Conservation (phyloP, 2,329 filamentous ascomycete species). For the Tympanopsis confertula region DNA sequence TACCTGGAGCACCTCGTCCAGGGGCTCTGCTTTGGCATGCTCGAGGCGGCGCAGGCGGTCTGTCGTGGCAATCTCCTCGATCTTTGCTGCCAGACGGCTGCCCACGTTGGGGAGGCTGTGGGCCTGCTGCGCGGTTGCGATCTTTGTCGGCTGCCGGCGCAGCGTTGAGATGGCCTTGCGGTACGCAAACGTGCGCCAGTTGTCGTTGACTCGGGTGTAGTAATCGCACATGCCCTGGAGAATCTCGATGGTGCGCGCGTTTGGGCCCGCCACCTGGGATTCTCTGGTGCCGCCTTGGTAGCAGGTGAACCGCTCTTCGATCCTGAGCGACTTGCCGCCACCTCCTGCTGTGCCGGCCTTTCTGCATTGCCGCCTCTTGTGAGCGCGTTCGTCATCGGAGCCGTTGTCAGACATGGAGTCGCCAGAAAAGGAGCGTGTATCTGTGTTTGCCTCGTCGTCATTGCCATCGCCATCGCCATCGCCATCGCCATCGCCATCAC, state of each 20-base stretch:
- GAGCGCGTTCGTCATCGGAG: conserved; percentile 14
- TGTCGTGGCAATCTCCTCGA: conserved; percentile 77
- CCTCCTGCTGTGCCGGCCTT: conserved; percentile 6
- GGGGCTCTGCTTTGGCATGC: conserved; percentile 53
- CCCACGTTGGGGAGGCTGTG: conserved; percentile 58
- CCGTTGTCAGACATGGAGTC: conserved; percentile 3
- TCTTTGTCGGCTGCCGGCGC: conserved; percentile 48
- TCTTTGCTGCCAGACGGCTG: conserved; percentile 64
- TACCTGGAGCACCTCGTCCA: conserved; percentile 49
- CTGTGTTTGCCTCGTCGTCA: conserved; percentile 1
- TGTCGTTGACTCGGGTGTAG: conserved; percentile 64
- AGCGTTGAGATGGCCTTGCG: conserved; percentile 65
- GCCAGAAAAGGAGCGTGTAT: conserved; percentile 1
- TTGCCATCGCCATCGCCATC: conserved; percentile 5
- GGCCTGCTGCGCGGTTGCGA: conserved; percentile 62
- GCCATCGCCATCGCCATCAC: conserved; percentile 6
- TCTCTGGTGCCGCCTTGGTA: conserved; percentile 36
- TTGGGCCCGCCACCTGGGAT: conserved; percentile 47
- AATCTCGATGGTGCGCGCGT: conserved; percentile 63
- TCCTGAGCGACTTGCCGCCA: conserved; percentile 16
- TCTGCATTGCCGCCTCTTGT: conserved; percentile 11
- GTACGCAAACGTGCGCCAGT: conserved; percentile 67
- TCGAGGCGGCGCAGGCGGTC: conserved; percentile 63
- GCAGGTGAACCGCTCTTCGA: conserved; percentile 40
- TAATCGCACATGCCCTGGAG: conserved; percentile 70